Base-by-base conservation (phyloP, 2,329 filamentous ascomycete genomes). In the Arachnopeziza araneosa region DNA sequence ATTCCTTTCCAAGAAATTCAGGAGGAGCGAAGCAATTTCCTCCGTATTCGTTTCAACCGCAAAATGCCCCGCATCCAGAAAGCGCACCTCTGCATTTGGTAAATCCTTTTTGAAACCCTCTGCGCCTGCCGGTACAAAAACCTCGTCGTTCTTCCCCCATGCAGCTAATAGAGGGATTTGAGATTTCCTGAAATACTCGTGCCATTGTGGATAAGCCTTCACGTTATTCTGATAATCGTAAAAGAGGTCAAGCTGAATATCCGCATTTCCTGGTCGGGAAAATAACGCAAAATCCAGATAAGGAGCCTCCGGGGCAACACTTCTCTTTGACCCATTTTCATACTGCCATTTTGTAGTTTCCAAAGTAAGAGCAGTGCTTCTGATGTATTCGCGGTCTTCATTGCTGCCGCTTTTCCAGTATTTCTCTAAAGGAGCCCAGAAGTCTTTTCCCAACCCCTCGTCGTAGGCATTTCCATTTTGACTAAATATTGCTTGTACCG, bases 391-490 rank as follows among this genome's bases (percentile, higher is more conserved):
- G n/a, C 64, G 60, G n/a, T 65, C 58, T 9, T 57, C 53, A 6
- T 52, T 53, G 17, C 36, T 44, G 6, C 36, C 36, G 12, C 36
- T 44, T 2, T 14, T 44, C 69, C 68, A 70, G 24, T 63, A 62
- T 10, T 49, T 26, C 22, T 62, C 52, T 8, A 70, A 23, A 2
- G 67, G 67, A 0, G 56, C 61, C 69, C 68, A 70, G 52, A 67
- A 66, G 5, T 56, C 75, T 14, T 52, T 22, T 0, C 77, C 77
- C 5, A 86, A 73, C 2, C 83, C 84, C 64, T 83, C 81, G 4
- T 67, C 72, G 66, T 86, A 87, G 17, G 83, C 83, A 64, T 86
- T 87, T 50, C 83, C 84, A 66, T 85, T 86, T 65, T 87, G 83
- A 2, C 77, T 74, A 58, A 86, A 75, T 63, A 86, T 81, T 17